These are phyloP conservation scores for Colletotrichum sp. DNA, from an alignment of 2,329 filamentous ascomycete species.

Conservation along the genomic window DNA sequence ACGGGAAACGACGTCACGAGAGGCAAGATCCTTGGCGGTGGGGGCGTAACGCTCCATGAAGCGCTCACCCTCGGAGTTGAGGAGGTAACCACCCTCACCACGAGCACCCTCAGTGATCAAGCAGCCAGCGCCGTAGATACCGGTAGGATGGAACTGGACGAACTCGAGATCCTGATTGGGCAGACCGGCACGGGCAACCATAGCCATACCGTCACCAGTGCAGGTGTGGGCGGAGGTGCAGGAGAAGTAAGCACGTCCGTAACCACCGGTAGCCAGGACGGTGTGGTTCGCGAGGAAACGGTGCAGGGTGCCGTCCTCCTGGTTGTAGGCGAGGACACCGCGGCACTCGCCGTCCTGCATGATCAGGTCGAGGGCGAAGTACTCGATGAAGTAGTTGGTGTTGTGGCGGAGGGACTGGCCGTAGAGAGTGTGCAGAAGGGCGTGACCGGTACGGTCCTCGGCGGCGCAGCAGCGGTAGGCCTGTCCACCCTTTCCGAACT, in stretches of 20 bases:
- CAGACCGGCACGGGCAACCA: constrained; percentile 96
- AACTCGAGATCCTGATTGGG: constrained; percentile 99
- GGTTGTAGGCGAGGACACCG: constrained; percentile 96
- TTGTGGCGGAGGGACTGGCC: constrained; percentile 96
- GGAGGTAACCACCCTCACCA: constrained; percentile 96
- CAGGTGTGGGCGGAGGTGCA: constrained; percentile 98
- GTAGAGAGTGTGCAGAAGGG: constrained; percentile 97
- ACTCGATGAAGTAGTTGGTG: constrained; percentile 99
- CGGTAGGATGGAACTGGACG: constrained; percentile 98
- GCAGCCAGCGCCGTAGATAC: constrained; percentile 98
- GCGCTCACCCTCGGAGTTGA: constrained; percentile 97
- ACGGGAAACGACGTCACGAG: constrained; percentile 93
- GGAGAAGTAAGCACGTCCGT: constrained; percentile 97
- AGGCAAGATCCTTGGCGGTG: constrained; percentile 96
- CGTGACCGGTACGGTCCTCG: constrained; percentile 95
- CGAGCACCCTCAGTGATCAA: constrained; percentile 97
- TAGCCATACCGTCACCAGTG: constrained; percentile 98
- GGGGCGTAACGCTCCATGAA: constrained; percentile 99
- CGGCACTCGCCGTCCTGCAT: constrained; percentile 98
- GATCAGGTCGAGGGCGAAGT: constrained; percentile 94
- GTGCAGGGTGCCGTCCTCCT: constrained; percentile 97
- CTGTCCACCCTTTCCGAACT: constrained; percentile 95
- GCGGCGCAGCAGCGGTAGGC: constrained; percentile 97
- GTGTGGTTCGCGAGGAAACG: constrained; percentile 97
- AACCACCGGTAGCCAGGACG: constrained; percentile 94